Percentiles rank a stretch among this genome's conserved stretches.
These are phyloP conservation scores for Scutellaria baicalensis DNA, from an alignment of 257 asterid genomes.

Conservation along the genomic window DNA sequence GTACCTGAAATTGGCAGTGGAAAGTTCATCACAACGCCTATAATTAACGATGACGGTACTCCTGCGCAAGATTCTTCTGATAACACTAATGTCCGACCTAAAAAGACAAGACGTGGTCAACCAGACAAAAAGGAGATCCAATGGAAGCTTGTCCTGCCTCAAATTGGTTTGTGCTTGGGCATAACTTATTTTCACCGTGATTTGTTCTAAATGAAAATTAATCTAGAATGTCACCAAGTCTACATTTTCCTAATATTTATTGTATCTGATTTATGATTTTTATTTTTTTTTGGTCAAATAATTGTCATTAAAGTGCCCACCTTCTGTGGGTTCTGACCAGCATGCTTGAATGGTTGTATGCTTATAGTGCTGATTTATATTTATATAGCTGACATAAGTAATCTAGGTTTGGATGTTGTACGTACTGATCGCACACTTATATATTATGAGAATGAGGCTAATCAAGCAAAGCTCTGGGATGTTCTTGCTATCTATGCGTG, in stretches of 20 bases:
- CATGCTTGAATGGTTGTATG: background rate
- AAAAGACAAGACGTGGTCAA: conserved; percentile 22
- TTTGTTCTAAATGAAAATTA: background rate
- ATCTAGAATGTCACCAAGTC: background rate
- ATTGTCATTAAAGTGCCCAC: background rate
- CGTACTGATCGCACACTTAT: conserved; percentile 84
- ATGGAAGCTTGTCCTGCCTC: conserved; percentile 75
- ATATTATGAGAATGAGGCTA: conserved; percentile 73
- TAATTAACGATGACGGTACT: conserved; percentile 57
- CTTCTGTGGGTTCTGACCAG: background rate
- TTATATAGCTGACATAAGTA: conserved; percentile 11
- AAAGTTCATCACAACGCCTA: conserved; percentile 56
- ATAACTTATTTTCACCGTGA: conserved; percentile 5
- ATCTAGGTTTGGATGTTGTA: conserved; percentile 81
- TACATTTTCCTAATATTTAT: background rate
- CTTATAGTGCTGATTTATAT: conserved; percentile 6
- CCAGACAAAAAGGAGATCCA: conserved; percentile 50
- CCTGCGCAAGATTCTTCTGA: conserved; percentile 40
- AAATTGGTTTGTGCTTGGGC: conserved; percentile 63
- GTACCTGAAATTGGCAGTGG: conserved; percentile 79
- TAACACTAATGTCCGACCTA: conserved; percentile 8
- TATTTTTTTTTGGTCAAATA: background rate
- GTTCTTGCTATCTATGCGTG: conserved; percentile 84
- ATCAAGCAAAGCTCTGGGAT: conserved; percentile 83
- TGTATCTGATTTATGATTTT: background rate